These are phyloP conservation scores for Leishmania arabica DNA, from an alignment of 208 protist genomes.

Conservation along the genomic window DNA sequence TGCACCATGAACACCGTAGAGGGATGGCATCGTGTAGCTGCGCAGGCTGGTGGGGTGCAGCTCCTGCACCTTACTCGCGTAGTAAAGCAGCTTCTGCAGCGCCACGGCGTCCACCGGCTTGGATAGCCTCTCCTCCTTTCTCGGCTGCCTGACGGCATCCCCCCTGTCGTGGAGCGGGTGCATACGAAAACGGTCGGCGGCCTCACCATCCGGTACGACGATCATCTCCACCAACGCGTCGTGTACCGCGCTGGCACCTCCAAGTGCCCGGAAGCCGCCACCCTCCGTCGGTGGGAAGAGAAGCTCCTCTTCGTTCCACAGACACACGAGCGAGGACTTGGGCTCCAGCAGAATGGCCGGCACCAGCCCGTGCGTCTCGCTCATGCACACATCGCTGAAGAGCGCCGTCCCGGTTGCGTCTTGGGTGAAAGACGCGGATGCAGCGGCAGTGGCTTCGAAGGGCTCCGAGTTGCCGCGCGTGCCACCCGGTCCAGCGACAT, in stretches of 20 bases:
- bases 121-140: neutral
- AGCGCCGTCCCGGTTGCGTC: constrained; percentile 3
- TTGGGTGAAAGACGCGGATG: neutral
- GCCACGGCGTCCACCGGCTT: constrained; percentile 6
- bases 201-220: neutral
- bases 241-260: constrained; percentile 31
- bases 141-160: neutral
- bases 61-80: constrained; percentile 37
- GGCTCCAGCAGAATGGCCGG: constrained; percentile 48
- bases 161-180: neutral
- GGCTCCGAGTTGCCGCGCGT: neutral
- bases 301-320: constrained; percentile 63
- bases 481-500: neutral
- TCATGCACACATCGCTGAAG: constrained; percentile 19
- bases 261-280: constrained; percentile 44
- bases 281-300: constrained; percentile 51
- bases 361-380: constrained; percentile 22
- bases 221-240: constrained; percentile 38
- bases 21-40: constrained; percentile 35
- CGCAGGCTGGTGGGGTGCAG: constrained; percentile 30
- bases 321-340: constrained; percentile 46
- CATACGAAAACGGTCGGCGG: too few species aligned
- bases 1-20: constrained; percentile 2
- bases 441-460: neutral
- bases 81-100: constrained; percentile 29